A percentile compares a stretch with the other conserved stretches of the same genome.
These are phyloP conservation scores for Malus hybrid DNA, from an alignment of 331 rosid genomes.

Conservation along the genomic window DNA sequence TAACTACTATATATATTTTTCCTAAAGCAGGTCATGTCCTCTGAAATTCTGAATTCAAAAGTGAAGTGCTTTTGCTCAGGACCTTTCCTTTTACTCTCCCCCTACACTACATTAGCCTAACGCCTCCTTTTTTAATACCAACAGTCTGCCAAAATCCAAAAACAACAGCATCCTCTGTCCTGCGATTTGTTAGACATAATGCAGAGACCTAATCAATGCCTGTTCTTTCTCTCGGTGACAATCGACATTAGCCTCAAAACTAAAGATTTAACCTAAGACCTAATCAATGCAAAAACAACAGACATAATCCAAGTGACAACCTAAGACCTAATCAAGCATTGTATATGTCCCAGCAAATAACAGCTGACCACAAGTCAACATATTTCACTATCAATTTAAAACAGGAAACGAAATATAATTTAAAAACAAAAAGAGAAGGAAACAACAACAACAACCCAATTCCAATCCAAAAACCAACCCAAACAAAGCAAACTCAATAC, in stretches of 20 bases:
- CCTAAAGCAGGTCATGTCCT: background rate
- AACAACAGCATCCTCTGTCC: background rate
- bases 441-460: background rate
- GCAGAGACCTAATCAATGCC: conserved; percentile 1
- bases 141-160: no score
- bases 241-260: conserved; percentile 62
- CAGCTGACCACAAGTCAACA: no score
- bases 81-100: background rate
- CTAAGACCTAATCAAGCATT: no score
- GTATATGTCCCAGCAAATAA: no score
- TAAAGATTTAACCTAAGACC: no score
- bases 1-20: background rate
- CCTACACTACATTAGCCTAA: no score
- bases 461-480: background rate
- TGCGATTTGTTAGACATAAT: background rate
- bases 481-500: background rate
- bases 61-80: background rate
- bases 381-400: background rate
- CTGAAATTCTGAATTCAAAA: background rate
- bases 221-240: conserved; percentile 54
- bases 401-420: background rate
- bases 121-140: no score
- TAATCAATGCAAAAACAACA: no score
- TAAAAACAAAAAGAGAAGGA: background rate
- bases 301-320: no score